A percentile compares a stretch with the other conserved stretches of the same genome.
These are phyloP conservation scores for Linnemannia zychae DNA, from an alignment of 192 early-diverging fungal species.

Conservation along the genomic window DNA sequence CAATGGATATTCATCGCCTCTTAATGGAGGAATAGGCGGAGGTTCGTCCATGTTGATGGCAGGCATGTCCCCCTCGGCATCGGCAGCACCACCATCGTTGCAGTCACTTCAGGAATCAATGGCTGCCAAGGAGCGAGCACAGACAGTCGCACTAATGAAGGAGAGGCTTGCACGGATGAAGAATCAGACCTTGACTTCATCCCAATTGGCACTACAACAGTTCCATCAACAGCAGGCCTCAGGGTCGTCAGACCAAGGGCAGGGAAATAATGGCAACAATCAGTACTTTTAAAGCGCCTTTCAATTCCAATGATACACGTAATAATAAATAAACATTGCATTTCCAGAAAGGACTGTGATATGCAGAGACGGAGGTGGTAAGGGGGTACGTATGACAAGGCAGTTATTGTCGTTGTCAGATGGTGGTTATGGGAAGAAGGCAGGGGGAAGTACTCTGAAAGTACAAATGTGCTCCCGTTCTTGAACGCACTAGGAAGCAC, in stretches of 20 bases:
- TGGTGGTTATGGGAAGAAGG: background rate
- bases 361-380: background rate
- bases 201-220: slow-evolving; percentile 45
- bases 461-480: too few relatives aligned
- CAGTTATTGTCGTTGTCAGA: background rate
- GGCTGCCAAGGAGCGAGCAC: slow-evolving; percentile 62
- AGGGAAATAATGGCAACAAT: slow-evolving; percentile 1
- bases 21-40: background rate
- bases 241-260: slow-evolving; percentile 4
- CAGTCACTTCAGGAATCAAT: slow-evolving; percentile 51
- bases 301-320: too few relatives aligned
- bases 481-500: background rate
- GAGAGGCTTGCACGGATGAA: slow-evolving; percentile 79
- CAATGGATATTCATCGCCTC: background rate
- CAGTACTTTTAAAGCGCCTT: slow-evolving; percentile 52
- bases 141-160: slow-evolving; percentile 75
- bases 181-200: slow-evolving; percentile 44
- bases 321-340: too few relatives aligned
- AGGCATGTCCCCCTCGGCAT: slow-evolving; percentile 2
- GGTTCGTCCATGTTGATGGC: background rate
- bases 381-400: background rate
- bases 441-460: too few relatives aligned
- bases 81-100: slow-evolving; percentile 26
- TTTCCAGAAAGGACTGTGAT: background rate
- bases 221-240: slow-evolving; percentile 49